These are phyloP conservation scores for Trametes pubescens DNA, from an alignment of 1,284 basidiomycete genomes.

Conservation along the genomic window DNA sequence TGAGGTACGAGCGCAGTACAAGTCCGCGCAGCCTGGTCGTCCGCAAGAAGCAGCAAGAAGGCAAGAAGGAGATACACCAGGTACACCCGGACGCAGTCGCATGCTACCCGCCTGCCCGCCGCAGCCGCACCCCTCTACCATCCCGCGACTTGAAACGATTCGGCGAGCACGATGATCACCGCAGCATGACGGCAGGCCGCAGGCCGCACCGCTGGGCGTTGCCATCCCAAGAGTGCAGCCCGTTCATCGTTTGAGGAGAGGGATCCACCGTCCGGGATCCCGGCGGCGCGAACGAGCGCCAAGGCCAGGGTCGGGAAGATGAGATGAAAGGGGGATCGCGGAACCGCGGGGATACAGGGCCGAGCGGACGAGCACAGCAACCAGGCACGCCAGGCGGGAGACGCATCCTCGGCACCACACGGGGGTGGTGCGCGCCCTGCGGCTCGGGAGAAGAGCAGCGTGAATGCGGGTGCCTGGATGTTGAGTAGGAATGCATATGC, in stretches of 20 bases:
- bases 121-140: background rate
- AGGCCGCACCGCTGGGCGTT: background rate
- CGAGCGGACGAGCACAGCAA: background rate
- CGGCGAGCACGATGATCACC: background rate
- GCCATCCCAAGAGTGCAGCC: background rate
- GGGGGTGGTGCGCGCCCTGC: background rate
- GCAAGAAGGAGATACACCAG: background rate
- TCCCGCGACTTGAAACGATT: conserved; percentile 7
- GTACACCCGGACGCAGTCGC: background rate
- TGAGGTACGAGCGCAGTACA: background rate
- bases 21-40: background rate
- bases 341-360: background rate
- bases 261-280: background rate
- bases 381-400: background rate
- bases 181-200: background rate
- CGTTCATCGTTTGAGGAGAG: background rate
- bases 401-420: background rate
- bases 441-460: conserved; percentile 2
- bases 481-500: background rate
- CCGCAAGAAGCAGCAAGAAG: conserved; percentile 1
- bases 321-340: background rate
- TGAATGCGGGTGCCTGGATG: background rate
- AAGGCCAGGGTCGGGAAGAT: background rate
- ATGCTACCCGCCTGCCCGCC: background rate
- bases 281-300: background rate